phyloP scores from a whole-genome alignment of 441 rosid genomes.

The Metrosideros polymorpha region DNA sequence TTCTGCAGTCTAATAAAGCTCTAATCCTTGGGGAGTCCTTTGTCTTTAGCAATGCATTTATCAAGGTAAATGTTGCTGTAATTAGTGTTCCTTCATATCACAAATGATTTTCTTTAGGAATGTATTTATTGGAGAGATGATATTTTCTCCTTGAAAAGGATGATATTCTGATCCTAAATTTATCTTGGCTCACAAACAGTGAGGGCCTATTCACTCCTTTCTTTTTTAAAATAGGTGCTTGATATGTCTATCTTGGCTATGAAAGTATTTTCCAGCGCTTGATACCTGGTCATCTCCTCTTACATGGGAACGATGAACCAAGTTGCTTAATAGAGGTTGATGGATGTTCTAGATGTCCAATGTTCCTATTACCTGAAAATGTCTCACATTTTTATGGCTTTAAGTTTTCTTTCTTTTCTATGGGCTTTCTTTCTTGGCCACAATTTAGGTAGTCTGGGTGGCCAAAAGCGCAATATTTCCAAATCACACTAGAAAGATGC shows the following conservation, averaged over 20 bases:
- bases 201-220: neutral
- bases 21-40: conserved; percentile 66
- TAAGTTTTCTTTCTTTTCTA: neutral
- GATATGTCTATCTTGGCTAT: neutral
- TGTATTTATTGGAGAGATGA: neutral
- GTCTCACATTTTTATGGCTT: neutral
- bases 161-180: neutral
- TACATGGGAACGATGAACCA: neutral
- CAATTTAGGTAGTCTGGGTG: neutral
- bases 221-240: neutral
- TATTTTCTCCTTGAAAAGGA: neutral
- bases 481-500: neutral
- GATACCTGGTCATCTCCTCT: neutral
- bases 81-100: neutral
- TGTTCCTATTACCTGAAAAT: neutral
- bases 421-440: neutral
- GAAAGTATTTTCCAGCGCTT: neutral
- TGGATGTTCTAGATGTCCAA: neutral
- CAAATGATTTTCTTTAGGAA: neutral
- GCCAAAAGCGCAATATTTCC: neutral
- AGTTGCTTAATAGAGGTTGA: neutral
- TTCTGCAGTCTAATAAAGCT: conserved; percentile 60
- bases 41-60: conserved; percentile 65
- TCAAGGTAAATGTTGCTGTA: conserved; percentile 44
- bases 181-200: neutral